Conservation (phyloP, 176 grass and related monocot genomes). For the Ananas comosus region DNA sequence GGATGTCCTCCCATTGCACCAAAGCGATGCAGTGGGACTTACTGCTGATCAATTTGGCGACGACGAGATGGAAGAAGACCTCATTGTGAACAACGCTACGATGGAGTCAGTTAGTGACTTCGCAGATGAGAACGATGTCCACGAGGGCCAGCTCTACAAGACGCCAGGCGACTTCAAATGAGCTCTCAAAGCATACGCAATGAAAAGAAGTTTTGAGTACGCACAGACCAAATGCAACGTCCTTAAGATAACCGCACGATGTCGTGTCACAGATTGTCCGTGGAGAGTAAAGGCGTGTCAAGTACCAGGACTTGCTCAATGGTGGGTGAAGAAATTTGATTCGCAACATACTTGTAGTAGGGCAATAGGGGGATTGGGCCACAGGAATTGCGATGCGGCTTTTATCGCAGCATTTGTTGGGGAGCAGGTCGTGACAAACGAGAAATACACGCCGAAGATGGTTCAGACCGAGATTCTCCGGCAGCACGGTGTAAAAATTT, state of each 20-base stretch:
- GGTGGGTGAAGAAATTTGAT: neutral
- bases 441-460: neutral
- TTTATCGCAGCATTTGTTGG: neutral
- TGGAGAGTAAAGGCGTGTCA: neutral
- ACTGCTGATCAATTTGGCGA: too few relatives aligned
- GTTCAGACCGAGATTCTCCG: neutral
- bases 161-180: neutral
- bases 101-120: too few relatives aligned
- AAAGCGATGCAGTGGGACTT: too few relatives aligned
- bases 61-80: too few relatives aligned
- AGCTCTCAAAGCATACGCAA: neutral
- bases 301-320: neutral
- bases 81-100: too few relatives aligned
- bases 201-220: neutral
- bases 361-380: neutral
- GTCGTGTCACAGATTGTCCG: neutral
- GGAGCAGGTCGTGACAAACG: neutral
- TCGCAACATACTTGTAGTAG: neutral
- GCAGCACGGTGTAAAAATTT: neutral
- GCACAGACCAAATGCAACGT: neutral
- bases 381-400: neutral
- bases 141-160: too few relatives aligned
- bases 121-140: too few relatives aligned
- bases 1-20: too few relatives aligned
- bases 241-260: neutral